Evolutionary conservation across 1,284 basidiomycete species (phyloP).

Genomic region (Bjerkandera adusta): DNA sequence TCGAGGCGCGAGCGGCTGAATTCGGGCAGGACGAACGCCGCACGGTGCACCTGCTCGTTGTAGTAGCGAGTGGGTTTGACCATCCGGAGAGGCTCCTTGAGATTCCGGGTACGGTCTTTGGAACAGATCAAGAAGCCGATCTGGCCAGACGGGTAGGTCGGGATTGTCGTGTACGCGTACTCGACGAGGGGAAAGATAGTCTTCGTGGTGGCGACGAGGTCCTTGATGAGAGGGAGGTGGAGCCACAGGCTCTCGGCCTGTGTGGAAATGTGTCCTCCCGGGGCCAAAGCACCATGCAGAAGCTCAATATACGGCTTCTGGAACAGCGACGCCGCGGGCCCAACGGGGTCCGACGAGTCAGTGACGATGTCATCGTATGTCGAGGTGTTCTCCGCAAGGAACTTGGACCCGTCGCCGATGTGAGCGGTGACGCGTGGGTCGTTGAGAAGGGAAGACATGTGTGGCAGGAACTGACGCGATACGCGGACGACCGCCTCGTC

Average conservation of each 20-base stretch:
- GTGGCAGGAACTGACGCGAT: constrained; percentile 89
- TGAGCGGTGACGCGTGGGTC: constrained; percentile 86
- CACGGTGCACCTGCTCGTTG: constrained; percentile 78
- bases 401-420: constrained; percentile 97
- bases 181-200: constrained; percentile 83
- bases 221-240: constrained; percentile 86
- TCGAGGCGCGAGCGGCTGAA: constrained; percentile 79
- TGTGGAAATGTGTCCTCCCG: constrained; percentile 92
- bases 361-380: constrained; percentile 99
- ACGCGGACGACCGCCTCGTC: constrained; percentile 98
- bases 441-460: constrained; percentile 86
- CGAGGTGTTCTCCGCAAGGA: constrained; percentile 85
- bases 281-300: constrained; percentile 84
- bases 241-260: constrained; percentile 97
- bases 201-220: constrained; percentile 73
- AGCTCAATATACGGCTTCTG: constrained; percentile 97
- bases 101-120: constrained; percentile 69
- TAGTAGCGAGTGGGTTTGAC: constrained; percentile 83
- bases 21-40: constrained; percentile 89
- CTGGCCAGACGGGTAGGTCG: constrained; percentile 95
- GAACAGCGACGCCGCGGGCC: constrained; percentile 93
- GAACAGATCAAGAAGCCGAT: constrained; percentile 95
- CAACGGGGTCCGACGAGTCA: constrained; percentile 97
- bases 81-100: constrained; percentile 68
- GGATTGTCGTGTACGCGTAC: constrained; percentile 96